Conservation (phyloP, 2,329 filamentous ascomycete genomes). For the Fusarium graminum region DNA sequence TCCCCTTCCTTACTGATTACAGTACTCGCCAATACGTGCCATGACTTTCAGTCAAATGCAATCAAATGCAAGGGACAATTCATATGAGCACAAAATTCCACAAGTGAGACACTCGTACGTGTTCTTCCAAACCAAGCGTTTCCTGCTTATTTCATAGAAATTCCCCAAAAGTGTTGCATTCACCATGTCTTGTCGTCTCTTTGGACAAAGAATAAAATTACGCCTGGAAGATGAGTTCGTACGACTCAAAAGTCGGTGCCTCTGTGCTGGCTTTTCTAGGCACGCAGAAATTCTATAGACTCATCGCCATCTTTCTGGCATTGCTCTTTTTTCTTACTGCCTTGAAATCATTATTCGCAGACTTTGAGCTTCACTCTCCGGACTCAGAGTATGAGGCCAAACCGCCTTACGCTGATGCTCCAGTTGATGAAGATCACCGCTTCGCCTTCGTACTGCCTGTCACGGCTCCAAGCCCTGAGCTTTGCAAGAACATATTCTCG, state of each 20-base stretch:
- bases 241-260: background rate
- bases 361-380: background rate
- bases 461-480: constrained; percentile 5
- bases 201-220: background rate
- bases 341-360: background rate
- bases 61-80: background rate
- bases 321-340: background rate
- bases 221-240: background rate
- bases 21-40: no score
- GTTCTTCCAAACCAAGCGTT: background rate
- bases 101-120: background rate
- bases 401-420: background rate
- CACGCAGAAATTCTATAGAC: background rate
- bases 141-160: background rate
- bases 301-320: background rate
- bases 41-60: no score
- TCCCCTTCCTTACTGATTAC: no score
- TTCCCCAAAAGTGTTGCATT: background rate
- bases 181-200: no score
- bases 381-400: background rate
- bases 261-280: background rate
- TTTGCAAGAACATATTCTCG: constrained; percentile 16
- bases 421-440: constrained; percentile 4
- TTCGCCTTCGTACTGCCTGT: constrained; percentile 23
- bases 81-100: background rate